Base-by-base conservation (phyloP, 192 early-diverging fungal genomes). In the Backusella liffmaniae region DNA sequence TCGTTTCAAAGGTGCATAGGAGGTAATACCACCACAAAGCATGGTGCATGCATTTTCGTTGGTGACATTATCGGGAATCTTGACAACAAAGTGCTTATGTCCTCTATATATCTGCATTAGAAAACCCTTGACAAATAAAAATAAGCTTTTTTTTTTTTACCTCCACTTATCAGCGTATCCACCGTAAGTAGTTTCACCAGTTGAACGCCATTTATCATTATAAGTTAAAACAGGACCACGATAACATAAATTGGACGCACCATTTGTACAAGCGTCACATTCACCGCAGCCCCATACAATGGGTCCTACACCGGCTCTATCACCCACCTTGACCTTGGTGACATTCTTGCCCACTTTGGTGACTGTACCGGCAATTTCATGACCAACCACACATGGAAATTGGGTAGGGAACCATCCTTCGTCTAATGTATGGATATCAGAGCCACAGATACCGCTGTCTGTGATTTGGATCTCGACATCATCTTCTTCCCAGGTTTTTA, bases 371-470 rank as follows among this genome's bases (percentile, higher is more conserved):
- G 84, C 79, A 70, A 91, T 83, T 67, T 91, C 87, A 72, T 91
- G 88, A 8, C 88, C 88, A 29, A 80, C 76, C 29, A 91, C 78
- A 46, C 84, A 75, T 44, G 87, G 85, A 32, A 82, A 86, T 23
- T 42, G 2, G 23, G 81, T 82, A 35, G 71, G 66, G 2, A 35
- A 35, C 68, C 68, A 70, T 2, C 39, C 68, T 41, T 42, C 68
- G 39, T 70, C 39, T 69, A 89, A 77, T 30, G 85, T 91, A 83
- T 95, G 91, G 49, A 93, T 75, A 81, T 96, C 95, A 6, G 90
- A 89, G 62, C 86, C 89, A 79, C 94, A 96, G 70, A 96, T 90
- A 70, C 93, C 92, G 59, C 91, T 91, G 83, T 91, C 86, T 15
- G 71, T 77, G 32, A 88, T 79, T 6, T 83, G 75, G 12, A 88